Evolutionary conservation across 1,284 basidiomycete species (phyloP).

Genomic region (Coniophora puteana): DNA sequence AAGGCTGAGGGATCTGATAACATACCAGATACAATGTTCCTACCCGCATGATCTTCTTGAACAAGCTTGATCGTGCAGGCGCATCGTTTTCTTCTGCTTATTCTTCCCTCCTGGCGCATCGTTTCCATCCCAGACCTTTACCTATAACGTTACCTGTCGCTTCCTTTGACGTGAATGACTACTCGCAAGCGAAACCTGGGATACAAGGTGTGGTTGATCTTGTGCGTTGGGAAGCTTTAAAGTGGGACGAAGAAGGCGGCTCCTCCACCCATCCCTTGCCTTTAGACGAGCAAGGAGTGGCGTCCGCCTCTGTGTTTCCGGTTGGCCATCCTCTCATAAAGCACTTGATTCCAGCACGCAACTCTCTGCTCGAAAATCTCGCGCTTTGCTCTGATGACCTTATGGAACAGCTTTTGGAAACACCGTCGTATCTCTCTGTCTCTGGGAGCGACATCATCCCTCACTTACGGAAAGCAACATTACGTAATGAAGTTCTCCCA

Average conservation of each 20-base stretch:
- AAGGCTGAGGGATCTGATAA: slow-evolving; percentile 1
- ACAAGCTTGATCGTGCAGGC: slow-evolving; percentile 85
- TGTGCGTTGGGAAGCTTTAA: slow-evolving; percentile 78
- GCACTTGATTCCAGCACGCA: slow-evolving; percentile 66
- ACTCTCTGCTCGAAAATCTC: slow-evolving; percentile 69
- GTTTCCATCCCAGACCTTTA: slow-evolving; percentile 74
- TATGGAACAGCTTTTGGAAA: slow-evolving; percentile 62
- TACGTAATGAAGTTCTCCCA: slow-evolving; percentile 68
- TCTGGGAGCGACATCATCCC: slow-evolving; percentile 47
- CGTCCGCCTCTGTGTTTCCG: slow-evolving; percentile 42
- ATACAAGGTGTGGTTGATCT: slow-evolving; percentile 78
- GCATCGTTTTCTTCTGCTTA: slow-evolving; percentile 74
- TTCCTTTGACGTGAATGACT: slow-evolving; percentile 64
- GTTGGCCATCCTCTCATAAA: slow-evolving; percentile 59
- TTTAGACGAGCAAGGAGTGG: slow-evolving; percentile 38
- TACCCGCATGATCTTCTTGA: slow-evolving; percentile 79
- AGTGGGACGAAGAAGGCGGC: slow-evolving; percentile 52
- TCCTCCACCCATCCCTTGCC: slow-evolving; percentile 51
- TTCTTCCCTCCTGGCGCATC: slow-evolving; percentile 65
- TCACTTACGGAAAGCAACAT: slow-evolving; percentile 65
- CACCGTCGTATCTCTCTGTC: slow-evolving; percentile 65
- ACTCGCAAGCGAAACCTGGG: slow-evolving; percentile 67
- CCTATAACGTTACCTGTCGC: slow-evolving; percentile 75
- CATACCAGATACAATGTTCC: slow-evolving; percentile 66
- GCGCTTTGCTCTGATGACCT: slow-evolving; percentile 78